These are phyloP conservation scores for Aphanomyces stellatus DNA, from an alignment of 352 stramenopile genomes.

Conservation along the genomic window DNA sequence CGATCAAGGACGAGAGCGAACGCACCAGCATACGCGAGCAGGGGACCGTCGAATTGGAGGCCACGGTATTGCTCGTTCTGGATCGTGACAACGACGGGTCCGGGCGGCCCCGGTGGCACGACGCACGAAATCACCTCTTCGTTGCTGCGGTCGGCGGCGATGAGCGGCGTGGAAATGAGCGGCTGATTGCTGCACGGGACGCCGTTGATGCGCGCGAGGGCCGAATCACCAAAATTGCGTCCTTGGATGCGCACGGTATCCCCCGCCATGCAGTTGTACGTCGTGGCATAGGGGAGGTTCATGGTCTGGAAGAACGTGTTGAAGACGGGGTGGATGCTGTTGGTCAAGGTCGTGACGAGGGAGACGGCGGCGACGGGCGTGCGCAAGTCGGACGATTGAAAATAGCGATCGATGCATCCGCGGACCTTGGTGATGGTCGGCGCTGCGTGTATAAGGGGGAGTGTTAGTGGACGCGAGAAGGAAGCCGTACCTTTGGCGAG, in stretches of 20 bases:
- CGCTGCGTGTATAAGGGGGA: constrained; percentile 20
- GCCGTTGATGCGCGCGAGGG: constrained; percentile 61
- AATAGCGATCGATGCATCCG: constrained; percentile 73
- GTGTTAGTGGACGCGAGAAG: neutral
- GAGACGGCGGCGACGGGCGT: constrained; percentile 38
- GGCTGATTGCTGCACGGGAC: constrained; percentile 46
- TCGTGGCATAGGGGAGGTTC: constrained; percentile 42
- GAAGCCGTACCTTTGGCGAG: constrained; percentile 6
- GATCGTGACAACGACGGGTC: constrained; percentile 53
- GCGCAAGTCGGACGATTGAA: constrained; percentile 21
- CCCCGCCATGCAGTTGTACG: constrained; percentile 63
- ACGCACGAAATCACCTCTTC: constrained; percentile 69
- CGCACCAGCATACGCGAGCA: constrained; percentile 53
- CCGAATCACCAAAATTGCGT: constrained; percentile 58
- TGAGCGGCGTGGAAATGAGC: neutral
- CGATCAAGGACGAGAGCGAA: neutral
- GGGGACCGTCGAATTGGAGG: constrained; percentile 44
- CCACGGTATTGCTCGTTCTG: constrained; percentile 46
- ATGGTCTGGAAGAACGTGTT: constrained; percentile 29
- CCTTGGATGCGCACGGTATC: constrained; percentile 52
- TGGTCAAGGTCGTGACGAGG: constrained; percentile 31
- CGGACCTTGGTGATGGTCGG: constrained; percentile 65
- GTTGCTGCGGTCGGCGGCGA: constrained; percentile 36
- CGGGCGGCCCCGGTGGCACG: constrained; percentile 38
- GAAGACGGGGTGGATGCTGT: constrained; percentile 36